phyloP scores from a whole-genome alignment of 2,329 filamentous ascomycete genomes.

The Raffaelea deltoideospora region DNA sequence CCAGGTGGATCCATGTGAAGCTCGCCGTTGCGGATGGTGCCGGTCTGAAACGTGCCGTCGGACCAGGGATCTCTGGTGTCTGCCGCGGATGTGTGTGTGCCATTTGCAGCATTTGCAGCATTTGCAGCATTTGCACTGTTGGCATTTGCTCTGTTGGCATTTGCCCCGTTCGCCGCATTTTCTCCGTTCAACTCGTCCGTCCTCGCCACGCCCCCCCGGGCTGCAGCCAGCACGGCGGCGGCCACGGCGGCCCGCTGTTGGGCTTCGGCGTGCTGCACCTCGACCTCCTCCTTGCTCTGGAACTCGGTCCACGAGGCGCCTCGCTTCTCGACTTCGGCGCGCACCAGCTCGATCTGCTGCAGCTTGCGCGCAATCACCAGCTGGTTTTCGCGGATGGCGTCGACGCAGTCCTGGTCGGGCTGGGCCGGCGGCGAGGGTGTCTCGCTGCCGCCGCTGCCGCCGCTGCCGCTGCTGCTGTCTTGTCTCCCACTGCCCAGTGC shows the following conservation, averaged over 20 bases:
- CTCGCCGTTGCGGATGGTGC: constrained; percentile 36
- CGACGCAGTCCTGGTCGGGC: constrained; percentile 55
- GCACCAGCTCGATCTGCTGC: constrained; percentile 48
- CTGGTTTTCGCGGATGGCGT: constrained; percentile 60
- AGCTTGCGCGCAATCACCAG: constrained; percentile 52
- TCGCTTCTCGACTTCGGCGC: constrained; percentile 45
- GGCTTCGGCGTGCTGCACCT: constrained; percentile 5
- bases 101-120: background rate
- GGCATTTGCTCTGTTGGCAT: background rate
- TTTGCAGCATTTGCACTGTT: background rate
- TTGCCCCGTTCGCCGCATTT: background rate
- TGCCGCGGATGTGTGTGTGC: constrained; percentile 3
- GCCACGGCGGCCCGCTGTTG: constrained; percentile 2
- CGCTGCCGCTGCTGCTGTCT: no score
- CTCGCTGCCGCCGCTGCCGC: constrained; percentile 9
- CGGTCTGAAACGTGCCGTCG: constrained; percentile 49
- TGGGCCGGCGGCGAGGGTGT: no score
- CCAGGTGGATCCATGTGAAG: constrained; percentile 25
- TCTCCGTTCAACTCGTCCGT: background rate
- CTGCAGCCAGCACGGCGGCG: constrained; percentile 1
- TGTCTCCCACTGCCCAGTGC: no score
- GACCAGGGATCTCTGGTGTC: constrained; percentile 42
- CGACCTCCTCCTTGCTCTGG: constrained; percentile 26
- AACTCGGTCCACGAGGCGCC: constrained; percentile 44
- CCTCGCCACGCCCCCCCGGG: background rate